Evolutionary conservation across 352 stramenopile species (phyloP).

Genomic region (Phytophthora aleatoria): DNA sequence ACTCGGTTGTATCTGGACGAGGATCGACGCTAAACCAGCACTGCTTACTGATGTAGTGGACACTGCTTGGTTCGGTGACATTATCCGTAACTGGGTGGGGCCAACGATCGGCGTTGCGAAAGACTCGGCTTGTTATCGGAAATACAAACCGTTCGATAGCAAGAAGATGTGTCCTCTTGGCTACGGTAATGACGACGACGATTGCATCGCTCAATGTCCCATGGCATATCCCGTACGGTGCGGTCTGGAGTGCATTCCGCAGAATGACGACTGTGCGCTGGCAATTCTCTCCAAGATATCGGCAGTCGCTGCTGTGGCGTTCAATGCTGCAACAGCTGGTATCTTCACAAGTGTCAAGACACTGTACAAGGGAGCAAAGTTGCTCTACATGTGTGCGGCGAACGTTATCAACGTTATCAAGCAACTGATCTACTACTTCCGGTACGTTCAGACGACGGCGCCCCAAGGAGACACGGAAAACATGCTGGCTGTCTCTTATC

Average conservation of each 20-base stretch:
- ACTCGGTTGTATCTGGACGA: constrained; percentile 24
- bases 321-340: constrained; percentile 22
- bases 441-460: constrained; percentile 33
- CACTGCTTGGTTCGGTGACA: constrained; percentile 9
- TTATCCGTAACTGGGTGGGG: constrained; percentile 25
- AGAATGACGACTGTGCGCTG: constrained; percentile 23
- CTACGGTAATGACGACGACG: constrained; percentile 50
- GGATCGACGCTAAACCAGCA: constrained; percentile 4
- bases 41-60: constrained; percentile 18
- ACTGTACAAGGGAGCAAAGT: constrained; percentile 22
- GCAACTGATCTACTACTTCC: constrained; percentile 45
- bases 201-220: constrained; percentile 64
- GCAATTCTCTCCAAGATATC: constrained; percentile 20
- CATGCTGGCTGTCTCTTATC: constrained; percentile 42
- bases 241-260: constrained; percentile 37
- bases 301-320: constrained; percentile 15
- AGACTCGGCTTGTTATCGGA: constrained; percentile 18
- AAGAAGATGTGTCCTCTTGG: constrained; percentile 17
- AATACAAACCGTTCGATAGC: constrained; percentile 7
- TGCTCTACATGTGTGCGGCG: constrained; percentile 45
- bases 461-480: constrained; percentile 48
- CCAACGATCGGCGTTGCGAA: constrained; percentile 20
- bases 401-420: constrained; percentile 41
- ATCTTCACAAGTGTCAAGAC: constrained; percentile 16
- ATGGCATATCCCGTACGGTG: constrained; percentile 58